Evolutionary conservation across 2,329 filamentous ascomycete genomes (phyloP), one percentile per base, ranked within the genome.

Genomic region (Teratosphaeria nubilosa): DNA sequence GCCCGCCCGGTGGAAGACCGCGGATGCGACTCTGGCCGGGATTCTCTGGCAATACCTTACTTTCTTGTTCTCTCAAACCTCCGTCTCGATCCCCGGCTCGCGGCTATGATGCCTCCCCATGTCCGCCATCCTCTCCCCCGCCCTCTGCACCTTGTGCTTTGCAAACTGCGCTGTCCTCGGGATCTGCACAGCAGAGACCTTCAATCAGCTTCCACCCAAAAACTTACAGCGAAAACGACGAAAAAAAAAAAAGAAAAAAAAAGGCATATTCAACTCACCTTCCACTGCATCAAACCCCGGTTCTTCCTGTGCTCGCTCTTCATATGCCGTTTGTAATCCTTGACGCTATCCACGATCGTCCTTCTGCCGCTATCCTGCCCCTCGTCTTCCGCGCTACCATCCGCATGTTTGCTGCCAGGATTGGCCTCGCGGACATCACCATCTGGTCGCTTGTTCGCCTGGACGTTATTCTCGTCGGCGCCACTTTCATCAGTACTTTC

Each of bases 241-340:
- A 30, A 30, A 30, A 30, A n/a, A n/a, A n/a, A n/a, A n/a, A n/a
- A n/a, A n/a, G n/a, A n/a, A n/a, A n/a, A n/a, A n/a, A n/a, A n/a
- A n/a, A n/a, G n/a, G n/a, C n/a, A n/a, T n/a, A n/a, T n/a, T n/a
- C n/a, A n/a, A 32, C 67, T 62, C 58, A 67, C 69, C 67, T 80
- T 81, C 83, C 86, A 90, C 73, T 90, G 87, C 87, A 90, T 90
- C 48, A 87, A 68, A 0, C 87, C 87, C 24, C 84, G 74, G 66
- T 90, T 84, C 67, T 82, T 80, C 54, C 85, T 75, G 70, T 88
- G 85, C 62, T 87, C 72, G 60, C 81, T 78, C 70, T 80, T 82
- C 62, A 79, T 75, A 63, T 84, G 76, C 58, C 78, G 76, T 67
- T 80, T 82, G 68, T 85, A 87, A 60, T 87, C 84, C 58, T 78